Evolutionary conservation across 306 rosid species (phyloP).

Genomic region (Vigna radiata): DNA sequence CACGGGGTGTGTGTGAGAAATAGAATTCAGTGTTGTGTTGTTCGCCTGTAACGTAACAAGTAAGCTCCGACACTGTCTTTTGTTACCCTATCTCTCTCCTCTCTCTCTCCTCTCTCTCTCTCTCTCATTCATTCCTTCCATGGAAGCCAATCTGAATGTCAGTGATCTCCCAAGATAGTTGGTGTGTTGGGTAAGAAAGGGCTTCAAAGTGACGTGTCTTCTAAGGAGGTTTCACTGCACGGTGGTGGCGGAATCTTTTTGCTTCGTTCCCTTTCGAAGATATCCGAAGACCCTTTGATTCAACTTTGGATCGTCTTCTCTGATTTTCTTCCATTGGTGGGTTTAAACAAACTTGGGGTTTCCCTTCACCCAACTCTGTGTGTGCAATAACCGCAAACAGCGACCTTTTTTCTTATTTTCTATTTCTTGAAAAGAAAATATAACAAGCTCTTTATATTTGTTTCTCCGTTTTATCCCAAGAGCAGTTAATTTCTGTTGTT

Average conservation of each 20-base stretch:
- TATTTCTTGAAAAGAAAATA: neutral
- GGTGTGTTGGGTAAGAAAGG: slow-evolving; percentile 42
- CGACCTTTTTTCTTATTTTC: neutral
- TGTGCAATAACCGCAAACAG: slow-evolving; percentile 32
- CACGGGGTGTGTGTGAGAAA: neutral
- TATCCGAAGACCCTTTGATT: slow-evolving; percentile 38
- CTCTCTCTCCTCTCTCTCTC: neutral
- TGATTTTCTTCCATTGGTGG: neutral
- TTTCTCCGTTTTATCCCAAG: slow-evolving; percentile 5
- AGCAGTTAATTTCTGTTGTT: neutral
- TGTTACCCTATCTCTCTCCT: neutral
- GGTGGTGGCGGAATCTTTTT: slow-evolving; percentile 39
- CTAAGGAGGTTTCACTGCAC: slow-evolving; percentile 37
- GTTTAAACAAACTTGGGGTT: slow-evolving; percentile 7
- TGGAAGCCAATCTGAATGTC: slow-evolving; percentile 27
- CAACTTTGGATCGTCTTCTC: slow-evolving; percentile 37
- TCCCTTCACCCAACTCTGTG: slow-evolving; percentile 25
- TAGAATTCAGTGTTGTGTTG: neutral
- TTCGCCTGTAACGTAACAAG: slow-evolving; percentile 37
- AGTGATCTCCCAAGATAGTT: neutral
- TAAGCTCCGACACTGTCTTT: slow-evolving; percentile 25
- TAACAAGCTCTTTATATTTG: slow-evolving; percentile 4
- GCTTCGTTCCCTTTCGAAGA: slow-evolving; percentile 41
- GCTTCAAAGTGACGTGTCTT: slow-evolving; percentile 44
- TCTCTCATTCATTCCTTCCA: neutral